Conservation (phyloP, 768 basidiomycete genomes). For the Mycena indigotica region DNA sequence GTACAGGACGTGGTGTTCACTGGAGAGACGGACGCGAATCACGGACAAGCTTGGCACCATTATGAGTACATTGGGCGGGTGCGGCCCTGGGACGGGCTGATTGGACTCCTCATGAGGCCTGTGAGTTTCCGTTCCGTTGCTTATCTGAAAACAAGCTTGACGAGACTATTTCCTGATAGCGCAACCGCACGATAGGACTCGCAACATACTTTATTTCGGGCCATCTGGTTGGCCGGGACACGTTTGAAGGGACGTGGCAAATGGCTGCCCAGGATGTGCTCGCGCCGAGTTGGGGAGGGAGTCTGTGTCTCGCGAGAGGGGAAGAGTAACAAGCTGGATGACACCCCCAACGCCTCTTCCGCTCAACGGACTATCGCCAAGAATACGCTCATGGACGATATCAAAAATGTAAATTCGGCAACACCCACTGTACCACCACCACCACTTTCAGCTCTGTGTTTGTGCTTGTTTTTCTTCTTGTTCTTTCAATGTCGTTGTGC, state of each 20-base stretch:
- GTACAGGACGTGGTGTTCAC: conserved; percentile 51
- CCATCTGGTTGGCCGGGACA: conserved; percentile 17
- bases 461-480: too few relatives aligned
- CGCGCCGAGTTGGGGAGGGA: conserved; percentile 21
- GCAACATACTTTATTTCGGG: conserved; percentile 21
- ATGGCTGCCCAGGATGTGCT: conserved; percentile 19
- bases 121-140: conserved; percentile 12
- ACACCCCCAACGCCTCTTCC: background rate
- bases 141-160: background rate
- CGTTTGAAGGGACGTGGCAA: conserved; percentile 22
- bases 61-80: conserved; percentile 40
- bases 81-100: conserved; percentile 42
- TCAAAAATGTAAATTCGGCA: background rate
- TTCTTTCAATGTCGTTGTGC: too few relatives aligned
- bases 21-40: conserved; percentile 48
- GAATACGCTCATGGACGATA: background rate
- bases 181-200: conserved; percentile 17
- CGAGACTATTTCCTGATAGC: background rate
- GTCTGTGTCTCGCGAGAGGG: conserved; percentile 13
- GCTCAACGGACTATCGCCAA: background rate
- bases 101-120: conserved; percentile 39
- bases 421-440: background rate
- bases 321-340: conserved; percentile 4
- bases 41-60: conserved; percentile 41
- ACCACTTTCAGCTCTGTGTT: background rate